Evolutionary conservation across 192 early-diverging fungal species (phyloP), one percentile per base, ranked within the genome.

Genomic region (Coemansia sp.): DNA sequence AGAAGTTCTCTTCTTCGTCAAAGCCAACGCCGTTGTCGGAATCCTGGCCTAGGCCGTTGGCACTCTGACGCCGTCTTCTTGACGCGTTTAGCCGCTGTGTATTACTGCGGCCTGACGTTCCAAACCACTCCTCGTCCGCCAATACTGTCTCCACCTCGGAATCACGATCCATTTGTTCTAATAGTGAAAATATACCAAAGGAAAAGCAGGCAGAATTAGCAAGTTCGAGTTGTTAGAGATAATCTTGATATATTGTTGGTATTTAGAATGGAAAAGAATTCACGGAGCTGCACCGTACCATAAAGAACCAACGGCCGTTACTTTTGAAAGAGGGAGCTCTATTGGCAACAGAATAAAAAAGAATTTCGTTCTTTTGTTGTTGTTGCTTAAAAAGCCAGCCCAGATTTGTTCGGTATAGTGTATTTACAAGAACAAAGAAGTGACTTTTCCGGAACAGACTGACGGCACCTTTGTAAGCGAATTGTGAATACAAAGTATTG

Each of bases 1-100:
- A 81, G 54, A 81, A 81, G 12, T 76, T 55, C 62, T 76, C 79
- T 37, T 81, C 79, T 16, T 81, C 79, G 42, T 81, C 74, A 59
- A 81, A 81, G 19, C 46, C 38, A 9, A 67, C 55, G 43, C 60
- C 46, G 48, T 32, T 61, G 51, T 40, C 39, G 13, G 63, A 59
- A 40, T 53, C 61, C 12, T 37, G 42, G 67, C 53, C 41, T 42
- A 44, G 20, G 22, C 13, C 66, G 44, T 55, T 60, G 22, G 46
- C 53, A 41, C 6, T 43, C 14, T 58, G 50, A 25, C 73, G 58
- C 39, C 64, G 56, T 42, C 63, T 65, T 37, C 62, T 44, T 59
- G 55, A 41, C 50, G 46, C 16, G 41, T 41, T 61, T 49, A 40
- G 37, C n/a, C 61, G 40, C 25, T 55, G 16, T 54, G 64, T 10